Evolutionary conservation across 805 yeast species (phyloP).

Genomic region (Maudiozyma serrabonitensis): DNA sequence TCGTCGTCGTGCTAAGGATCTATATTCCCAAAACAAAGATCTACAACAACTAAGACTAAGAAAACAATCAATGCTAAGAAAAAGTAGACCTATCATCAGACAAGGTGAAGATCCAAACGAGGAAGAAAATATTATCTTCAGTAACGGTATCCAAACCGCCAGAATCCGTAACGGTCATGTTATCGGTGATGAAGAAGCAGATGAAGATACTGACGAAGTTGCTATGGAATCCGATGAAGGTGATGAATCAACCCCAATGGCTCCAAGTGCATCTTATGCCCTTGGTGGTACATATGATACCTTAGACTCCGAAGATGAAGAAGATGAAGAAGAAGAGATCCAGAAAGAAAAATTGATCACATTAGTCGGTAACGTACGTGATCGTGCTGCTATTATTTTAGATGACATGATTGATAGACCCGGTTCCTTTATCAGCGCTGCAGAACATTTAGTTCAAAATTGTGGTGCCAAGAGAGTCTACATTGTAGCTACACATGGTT

Average conservation of each 20-base stretch:
- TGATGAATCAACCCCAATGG: conserved; percentile 12
- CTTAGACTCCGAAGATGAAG: conserved; percentile 73
- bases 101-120: conserved; percentile 41
- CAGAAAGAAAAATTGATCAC: conserved; percentile 78
- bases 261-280: conserved; percentile 39
- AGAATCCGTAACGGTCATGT: conserved; percentile 95
- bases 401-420: conserved; percentile 98
- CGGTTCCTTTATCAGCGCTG: conserved; percentile 88
- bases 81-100: conserved; percentile 34
- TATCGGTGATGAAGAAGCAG: conserved; percentile 67
- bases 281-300: conserved; percentile 78
- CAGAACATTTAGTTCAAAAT: conserved; percentile 90
- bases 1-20: conserved; percentile 78
- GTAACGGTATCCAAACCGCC: conserved; percentile 86
- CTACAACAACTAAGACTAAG: conserved; percentile 30
- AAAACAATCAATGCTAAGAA: conserved; percentile 41
- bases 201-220: conserved; percentile 22
- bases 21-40: conserved; percentile 34
- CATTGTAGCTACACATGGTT: conserved; percentile 92
- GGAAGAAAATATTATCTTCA: conserved; percentile 57
- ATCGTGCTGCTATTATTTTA: conserved; percentile 82
- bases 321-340: conserved; percentile 46
- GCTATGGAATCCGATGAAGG: conserved; percentile 28
- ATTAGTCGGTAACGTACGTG: conserved; percentile 89
- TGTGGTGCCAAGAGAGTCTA: conserved; percentile 93